Conservation (phyloP, 1,284 basidiomycete genomes). For the Fereydounia khargensis region DNA sequence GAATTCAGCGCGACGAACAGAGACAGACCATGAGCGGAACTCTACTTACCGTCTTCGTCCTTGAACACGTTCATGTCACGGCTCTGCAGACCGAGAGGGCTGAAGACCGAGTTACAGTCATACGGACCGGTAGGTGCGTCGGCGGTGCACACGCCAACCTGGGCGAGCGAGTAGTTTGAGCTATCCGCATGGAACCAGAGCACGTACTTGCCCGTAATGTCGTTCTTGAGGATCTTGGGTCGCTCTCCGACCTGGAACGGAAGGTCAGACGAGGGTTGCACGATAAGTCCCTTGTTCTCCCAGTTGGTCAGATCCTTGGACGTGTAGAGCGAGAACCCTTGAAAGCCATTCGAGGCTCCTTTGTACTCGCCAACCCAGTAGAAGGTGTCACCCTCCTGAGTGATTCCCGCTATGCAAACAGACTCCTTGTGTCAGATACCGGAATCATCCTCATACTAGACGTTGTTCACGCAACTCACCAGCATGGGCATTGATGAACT, state of each 20-base stretch:
- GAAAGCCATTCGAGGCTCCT: conserved; percentile 6
- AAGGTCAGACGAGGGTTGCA: conserved; percentile 4
- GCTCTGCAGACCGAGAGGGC: conserved; percentile 11
- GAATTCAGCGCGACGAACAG: no score
- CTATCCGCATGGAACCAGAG: conserved; percentile 21
- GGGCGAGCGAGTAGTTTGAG: conserved; percentile 10
- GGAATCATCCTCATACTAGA: no score
- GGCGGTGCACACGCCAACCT: conserved; percentile 12
- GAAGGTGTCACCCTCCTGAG: conserved; percentile 5
- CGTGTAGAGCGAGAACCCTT: conserved; percentile 16
- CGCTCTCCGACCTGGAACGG: conserved; percentile 18
- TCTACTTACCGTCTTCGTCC: conserved; percentile 1
- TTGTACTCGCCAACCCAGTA: conserved; percentile 25
- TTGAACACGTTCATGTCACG: conserved; percentile 21
- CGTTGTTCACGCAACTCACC: background rate
- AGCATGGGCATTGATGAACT: conserved; percentile 16
- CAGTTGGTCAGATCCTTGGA: conserved; percentile 18
- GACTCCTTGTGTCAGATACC: no score
- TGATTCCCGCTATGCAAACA: conserved; percentile 2
- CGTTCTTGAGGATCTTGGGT: conserved; percentile 14
- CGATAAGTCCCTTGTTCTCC: conserved; percentile 9
- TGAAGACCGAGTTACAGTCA: conserved; percentile 12
- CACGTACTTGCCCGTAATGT: conserved; percentile 8
- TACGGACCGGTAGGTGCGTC: conserved; percentile 4
- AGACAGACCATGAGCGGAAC: background rate